Evolutionary conservation across 176 grass and related monocot species (phyloP), one percentile per base, ranked within the genome.

Genomic region (Cenchrus purpureus): DNA sequence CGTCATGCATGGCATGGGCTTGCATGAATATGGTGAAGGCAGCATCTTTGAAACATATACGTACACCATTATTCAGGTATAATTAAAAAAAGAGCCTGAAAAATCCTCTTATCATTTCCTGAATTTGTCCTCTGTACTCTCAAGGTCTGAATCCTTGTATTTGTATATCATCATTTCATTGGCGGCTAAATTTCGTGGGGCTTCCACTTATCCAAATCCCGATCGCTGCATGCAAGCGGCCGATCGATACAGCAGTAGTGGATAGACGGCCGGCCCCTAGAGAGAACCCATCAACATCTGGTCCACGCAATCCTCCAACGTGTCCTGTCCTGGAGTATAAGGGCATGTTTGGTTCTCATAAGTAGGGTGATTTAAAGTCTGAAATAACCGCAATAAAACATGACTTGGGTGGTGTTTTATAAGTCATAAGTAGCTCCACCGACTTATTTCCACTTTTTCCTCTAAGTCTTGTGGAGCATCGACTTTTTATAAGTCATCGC

Each of bases 271-370:
- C 65, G 53, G 65, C 12, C 65, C 45, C 34, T 34, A 34, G 34
- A 34, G 34, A 34, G 20, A 48, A 29, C 45, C 45, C 7, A 10
- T 72, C 65, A 37, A 51, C 65, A 46, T 83, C 65, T 71, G 65
- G 86, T 88, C 73, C 57, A 77, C 32, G 64, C 72, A 75, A 62
- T 32, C 50, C 52, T 59, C 61, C 1, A n/a, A 10, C 60, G 25
- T 65, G 22, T 73, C 3, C 19, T 74, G n/a, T 49, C 31, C 6
- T 48, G 43, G 16, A 46, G n/a, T 7, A 6, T 44, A 49, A 14
- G 22, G 22, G 22, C 22, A 25, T 25, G 22, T 25, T 25, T 25
- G 22, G 22, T 25, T 25, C 22, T 25, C 22, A 25, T 25, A 25
- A 25, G 22, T 25, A 25, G 22, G 22, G 22, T 25, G 22, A 25